Evolutionary conservation across 225 moss, liverwort and hornwort species (phyloP).

Genomic region (Sphagnum contortum): DNA sequence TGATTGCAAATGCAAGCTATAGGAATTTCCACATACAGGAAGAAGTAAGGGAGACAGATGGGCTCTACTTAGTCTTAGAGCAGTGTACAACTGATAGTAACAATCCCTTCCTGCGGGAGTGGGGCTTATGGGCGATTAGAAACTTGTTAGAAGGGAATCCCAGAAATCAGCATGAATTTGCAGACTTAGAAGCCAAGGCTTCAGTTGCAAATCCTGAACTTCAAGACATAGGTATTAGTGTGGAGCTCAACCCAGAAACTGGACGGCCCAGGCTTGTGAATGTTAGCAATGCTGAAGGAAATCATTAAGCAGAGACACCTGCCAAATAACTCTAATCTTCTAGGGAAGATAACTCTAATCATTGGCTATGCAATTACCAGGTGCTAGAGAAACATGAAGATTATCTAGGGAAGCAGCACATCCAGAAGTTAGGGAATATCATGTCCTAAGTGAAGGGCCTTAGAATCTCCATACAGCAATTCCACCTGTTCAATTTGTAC

Average conservation of each 20-base stretch:
- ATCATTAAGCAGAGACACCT: too few species aligned
- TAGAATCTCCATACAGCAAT: too few species aligned
- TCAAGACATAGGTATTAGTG: slow-evolving; percentile 49
- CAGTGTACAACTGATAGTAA: slow-evolving; percentile 68
- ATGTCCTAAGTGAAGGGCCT: too few species aligned
- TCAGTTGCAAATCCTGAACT: slow-evolving; percentile 60
- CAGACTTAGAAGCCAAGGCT: slow-evolving; percentile 57
- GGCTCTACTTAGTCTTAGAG: slow-evolving; percentile 67
- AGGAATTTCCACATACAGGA: slow-evolving; percentile 47
- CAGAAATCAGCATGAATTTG: slow-evolving; percentile 55
- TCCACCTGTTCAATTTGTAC: too few species aligned
- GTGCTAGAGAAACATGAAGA: too few species aligned
- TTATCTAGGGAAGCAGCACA: too few species aligned
- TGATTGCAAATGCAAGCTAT: slow-evolving; percentile 63
- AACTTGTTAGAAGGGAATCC: slow-evolving; percentile 70
- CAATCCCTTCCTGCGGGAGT: slow-evolving; percentile 84
- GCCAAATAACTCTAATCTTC: too few species aligned
- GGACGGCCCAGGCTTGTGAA: slow-evolving; percentile 73
- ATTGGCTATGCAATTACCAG: too few species aligned
- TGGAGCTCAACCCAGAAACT: slow-evolving; percentile 68
- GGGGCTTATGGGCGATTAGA: slow-evolving; percentile 93
- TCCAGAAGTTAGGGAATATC: too few species aligned
- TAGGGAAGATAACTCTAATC: too few species aligned
- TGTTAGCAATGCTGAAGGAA: not conserved
- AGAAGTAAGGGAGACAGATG: slow-evolving; percentile 49